Percentiles rank a stretch among this genome's conserved stretches.
Conservation (phyloP, 2,329 filamentous ascomycete genomes). For the Epichloe sp. region DNA sequence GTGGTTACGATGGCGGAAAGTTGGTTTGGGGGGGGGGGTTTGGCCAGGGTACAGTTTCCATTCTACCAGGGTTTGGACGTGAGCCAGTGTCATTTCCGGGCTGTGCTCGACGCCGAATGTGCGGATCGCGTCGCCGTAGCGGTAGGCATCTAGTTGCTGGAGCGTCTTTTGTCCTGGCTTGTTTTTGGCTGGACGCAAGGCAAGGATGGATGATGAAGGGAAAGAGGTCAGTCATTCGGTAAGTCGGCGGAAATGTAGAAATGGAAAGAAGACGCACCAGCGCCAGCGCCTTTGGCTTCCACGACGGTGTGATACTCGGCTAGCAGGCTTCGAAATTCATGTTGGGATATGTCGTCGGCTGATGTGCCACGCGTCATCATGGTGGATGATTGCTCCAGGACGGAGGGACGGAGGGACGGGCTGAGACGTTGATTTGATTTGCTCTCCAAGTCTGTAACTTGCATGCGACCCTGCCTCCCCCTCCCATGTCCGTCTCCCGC, state of each 20-base stretch:
- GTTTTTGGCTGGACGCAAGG: conserved; percentile 1
- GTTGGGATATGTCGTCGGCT: conserved; percentile 14
- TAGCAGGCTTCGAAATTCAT: conserved; percentile 24
- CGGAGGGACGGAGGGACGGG: background rate
- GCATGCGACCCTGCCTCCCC: no score
- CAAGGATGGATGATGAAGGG: background rate
- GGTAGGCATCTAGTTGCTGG: conserved; percentile 44
- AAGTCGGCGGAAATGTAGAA: no score
- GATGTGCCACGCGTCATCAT: background rate
- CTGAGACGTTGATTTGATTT: background rate
- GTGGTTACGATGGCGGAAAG: no score
- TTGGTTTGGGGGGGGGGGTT: background rate
- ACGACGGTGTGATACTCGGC: conserved; percentile 27
- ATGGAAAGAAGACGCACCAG: conserved; percentile 28
- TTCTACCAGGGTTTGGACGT: conserved; percentile 48
- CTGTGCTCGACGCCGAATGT: conserved; percentile 26
- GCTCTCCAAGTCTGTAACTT: no score
- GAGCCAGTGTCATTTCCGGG: conserved; percentile 36
- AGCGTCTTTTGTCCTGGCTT: conserved; percentile 39
- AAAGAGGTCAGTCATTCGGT: no score
- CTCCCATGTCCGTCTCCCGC: no score
- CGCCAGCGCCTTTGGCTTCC: conserved; percentile 22
- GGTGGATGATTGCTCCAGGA: background rate
- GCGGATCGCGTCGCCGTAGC: conserved; percentile 40
- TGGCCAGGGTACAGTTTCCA: conserved; percentile 53